Evolutionary conservation across 1,284 basidiomycete genomes (phyloP).

Genomic region (Peniophora sp.): DNA sequence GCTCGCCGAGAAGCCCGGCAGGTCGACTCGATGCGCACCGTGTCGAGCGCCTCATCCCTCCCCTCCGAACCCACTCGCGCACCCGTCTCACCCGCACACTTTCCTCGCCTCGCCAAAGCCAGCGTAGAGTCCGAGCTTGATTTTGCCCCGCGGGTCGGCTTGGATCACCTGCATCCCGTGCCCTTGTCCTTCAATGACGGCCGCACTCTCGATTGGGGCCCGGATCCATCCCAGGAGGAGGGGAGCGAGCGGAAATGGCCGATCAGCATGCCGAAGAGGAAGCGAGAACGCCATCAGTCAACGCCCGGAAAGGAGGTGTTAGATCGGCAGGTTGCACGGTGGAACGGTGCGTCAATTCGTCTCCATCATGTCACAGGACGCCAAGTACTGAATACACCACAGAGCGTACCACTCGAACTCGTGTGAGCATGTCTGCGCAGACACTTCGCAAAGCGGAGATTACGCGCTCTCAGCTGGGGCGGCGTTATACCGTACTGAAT

Average conservation of each 20-base stretch:
- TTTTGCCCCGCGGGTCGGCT: conserved; percentile 59
- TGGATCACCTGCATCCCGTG: conserved; percentile 39
- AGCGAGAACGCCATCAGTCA: conserved; percentile 42
- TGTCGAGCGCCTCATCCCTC: conserved; percentile 23
- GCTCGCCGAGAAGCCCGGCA: conserved; percentile 59
- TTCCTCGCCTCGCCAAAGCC: conserved; percentile 9
- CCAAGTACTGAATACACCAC: conserved; percentile 1
- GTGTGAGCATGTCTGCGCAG: conserved; percentile 35
- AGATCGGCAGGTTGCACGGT: conserved; percentile 22
- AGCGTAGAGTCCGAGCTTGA: conserved; percentile 46
- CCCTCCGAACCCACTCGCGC: conserved; percentile 23
- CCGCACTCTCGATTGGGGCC: conserved; percentile 61
- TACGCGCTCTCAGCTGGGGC: conserved; percentile 53
- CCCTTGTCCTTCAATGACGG: conserved; percentile 62
- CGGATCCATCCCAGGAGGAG: conserved; percentile 42
- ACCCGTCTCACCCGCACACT: conserved; percentile 11
- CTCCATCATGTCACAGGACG: background rate
- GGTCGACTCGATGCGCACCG: conserved; percentile 14
- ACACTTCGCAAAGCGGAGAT: conserved; percentile 60
- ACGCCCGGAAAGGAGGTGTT: conserved; percentile 31
- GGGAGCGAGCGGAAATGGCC: conserved; percentile 52
- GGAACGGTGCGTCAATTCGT: conserved; percentile 15
- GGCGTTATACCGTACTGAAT: conserved; percentile 53
- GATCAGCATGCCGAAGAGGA: conserved; percentile 48
- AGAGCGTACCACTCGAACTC: conserved; percentile 56